phyloP scores from a whole-genome alignment of 2,329 filamentous ascomycete genomes.

The Pestalotiopsis sp. region DNA sequence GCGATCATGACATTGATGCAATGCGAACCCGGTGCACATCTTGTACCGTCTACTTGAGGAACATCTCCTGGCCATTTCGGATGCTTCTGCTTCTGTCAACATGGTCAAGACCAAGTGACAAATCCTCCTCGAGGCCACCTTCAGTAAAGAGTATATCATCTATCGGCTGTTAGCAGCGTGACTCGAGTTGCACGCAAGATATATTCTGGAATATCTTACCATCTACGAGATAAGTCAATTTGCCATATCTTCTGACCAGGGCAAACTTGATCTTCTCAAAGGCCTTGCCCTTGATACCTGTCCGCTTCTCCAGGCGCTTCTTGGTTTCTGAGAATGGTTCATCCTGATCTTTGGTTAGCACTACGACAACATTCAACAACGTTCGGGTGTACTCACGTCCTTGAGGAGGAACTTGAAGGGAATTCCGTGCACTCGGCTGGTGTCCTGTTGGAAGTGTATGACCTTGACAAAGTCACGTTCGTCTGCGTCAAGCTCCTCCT shows the following conservation, averaged over 20 bases:
- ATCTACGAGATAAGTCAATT: slow-evolving; percentile 82
- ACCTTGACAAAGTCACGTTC: slow-evolving; percentile 70
- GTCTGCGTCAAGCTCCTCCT: slow-evolving; percentile 66
- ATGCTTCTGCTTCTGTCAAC: slow-evolving; percentile 61
- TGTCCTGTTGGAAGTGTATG: slow-evolving; percentile 92
- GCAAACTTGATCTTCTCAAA: slow-evolving; percentile 99
- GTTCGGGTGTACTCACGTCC: slow-evolving; percentile 53
- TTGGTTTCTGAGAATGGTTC: slow-evolving; percentile 91
- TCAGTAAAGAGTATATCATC: slow-evolving; percentile 61
- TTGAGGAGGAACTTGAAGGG: slow-evolving; percentile 90
- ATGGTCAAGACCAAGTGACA: slow-evolving; percentile 68
- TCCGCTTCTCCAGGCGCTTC: slow-evolving; percentile 89
- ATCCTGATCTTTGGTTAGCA: slow-evolving; percentile 52
- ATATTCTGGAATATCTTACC: slow-evolving; percentile 58
- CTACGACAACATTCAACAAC: slow-evolving; percentile 13
- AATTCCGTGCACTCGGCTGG: slow-evolving; percentile 80
- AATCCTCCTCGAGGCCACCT: slow-evolving; percentile 56
- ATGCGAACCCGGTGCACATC: background rate
- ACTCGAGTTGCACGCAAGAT: background rate
- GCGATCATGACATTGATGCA: background rate
- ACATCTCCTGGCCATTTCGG: slow-evolving; percentile 66
- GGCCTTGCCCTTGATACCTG: slow-evolving; percentile 94
- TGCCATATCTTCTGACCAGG: slow-evolving; percentile 70
- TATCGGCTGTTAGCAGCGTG: slow-evolving; percentile 35
- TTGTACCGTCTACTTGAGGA: slow-evolving; percentile 44